Evolutionary conservation across 352 stramenopile species (phyloP).

Genomic region (Globisporangium lucens): DNA sequence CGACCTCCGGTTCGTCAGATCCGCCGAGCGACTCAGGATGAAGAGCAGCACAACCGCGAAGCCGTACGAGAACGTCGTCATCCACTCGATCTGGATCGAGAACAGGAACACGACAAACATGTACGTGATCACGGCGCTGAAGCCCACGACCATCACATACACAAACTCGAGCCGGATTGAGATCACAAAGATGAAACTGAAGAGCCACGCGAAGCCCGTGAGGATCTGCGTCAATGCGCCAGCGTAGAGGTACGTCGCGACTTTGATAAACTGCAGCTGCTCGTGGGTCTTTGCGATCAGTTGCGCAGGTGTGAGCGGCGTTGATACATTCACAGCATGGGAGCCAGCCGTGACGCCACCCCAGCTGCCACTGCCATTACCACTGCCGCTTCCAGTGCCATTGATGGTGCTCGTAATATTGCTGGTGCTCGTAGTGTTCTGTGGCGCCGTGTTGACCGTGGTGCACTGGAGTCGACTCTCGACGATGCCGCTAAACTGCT

Average conservation of each 20-base stretch:
- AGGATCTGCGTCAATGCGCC: constrained; percentile 64
- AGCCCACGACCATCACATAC: constrained; percentile 73
- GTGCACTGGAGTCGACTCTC: constrained; percentile 36
- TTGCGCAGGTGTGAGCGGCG: neutral
- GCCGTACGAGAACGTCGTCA: constrained; percentile 57
- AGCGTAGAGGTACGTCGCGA: constrained; percentile 47
- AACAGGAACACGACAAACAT: constrained; percentile 54
- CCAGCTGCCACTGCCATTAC: constrained; percentile 7
- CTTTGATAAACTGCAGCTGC: constrained; percentile 32
- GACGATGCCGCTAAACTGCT: constrained; percentile 43
- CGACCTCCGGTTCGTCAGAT: constrained; percentile 73
- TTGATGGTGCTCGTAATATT: neutral
- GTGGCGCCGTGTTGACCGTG: constrained; percentile 15
- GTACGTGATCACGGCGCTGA: constrained; percentile 55
- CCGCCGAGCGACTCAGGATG: constrained; percentile 75
- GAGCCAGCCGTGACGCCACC: constrained; percentile 14
- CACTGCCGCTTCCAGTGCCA: neutral
- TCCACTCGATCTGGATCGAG: constrained; percentile 56
- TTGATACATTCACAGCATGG: constrained; percentile 23
- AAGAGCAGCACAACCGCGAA: constrained; percentile 72
- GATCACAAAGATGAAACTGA: constrained; percentile 81
- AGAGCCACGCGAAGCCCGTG: constrained; percentile 64
- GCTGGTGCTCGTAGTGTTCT: neutral
- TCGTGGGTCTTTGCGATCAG: constrained; percentile 24
- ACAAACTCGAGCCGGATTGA: constrained; percentile 88